Evolutionary conservation across 2,329 filamentous ascomycete species (phyloP), one percentile per base, ranked within the genome.

Genomic region (Aspergillus nomiae): DNA sequence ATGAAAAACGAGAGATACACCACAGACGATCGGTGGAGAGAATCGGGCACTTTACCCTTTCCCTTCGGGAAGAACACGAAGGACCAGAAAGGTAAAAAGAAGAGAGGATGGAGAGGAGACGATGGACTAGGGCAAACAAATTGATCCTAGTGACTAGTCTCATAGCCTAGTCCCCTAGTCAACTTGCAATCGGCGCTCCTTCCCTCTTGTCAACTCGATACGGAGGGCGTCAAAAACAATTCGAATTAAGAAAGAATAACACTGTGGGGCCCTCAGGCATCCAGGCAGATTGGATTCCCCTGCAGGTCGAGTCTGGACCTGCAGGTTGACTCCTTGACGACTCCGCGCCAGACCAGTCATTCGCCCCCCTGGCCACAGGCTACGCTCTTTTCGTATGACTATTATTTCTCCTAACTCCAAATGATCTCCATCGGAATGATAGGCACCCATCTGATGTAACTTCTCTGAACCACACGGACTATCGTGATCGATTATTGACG

Each of bases 241-340:
- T 11, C 2, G 24, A 48, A 50, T 30, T 8, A 50, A 30, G 14
- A 32, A 51, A 30, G 26, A 50, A 30, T 21, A 51, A 34, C 48
- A 51, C 48, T 54, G 51, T 32, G 51, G 51, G 32, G 32, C n/a
- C 51, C 12, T 55, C 51, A 55, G 51, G 51, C 51, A 55, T 55
- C 34, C 30, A 55, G 32, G 21, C 51, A 55, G n/a, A 19, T 28
- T 32, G 30, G 21, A 30, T 38, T 55, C 32, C 32, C 51, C 51
- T 55, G 51, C 51, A 55, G 16, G 51, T 55, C 19, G 30, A 26
- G 32, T 55, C 51, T 55, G 51, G 51, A 55, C 51, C 51, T 55
- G 51, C 51, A 55, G 51, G 32, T 48, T n/a, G 12, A 16, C 34
- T 36, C 34, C 34, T 14, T 36, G 34, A 36, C 12, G 14, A 36